Conservation (phyloP, 2,329 filamentous ascomycete genomes). For the Fusarium multiceps region DNA sequence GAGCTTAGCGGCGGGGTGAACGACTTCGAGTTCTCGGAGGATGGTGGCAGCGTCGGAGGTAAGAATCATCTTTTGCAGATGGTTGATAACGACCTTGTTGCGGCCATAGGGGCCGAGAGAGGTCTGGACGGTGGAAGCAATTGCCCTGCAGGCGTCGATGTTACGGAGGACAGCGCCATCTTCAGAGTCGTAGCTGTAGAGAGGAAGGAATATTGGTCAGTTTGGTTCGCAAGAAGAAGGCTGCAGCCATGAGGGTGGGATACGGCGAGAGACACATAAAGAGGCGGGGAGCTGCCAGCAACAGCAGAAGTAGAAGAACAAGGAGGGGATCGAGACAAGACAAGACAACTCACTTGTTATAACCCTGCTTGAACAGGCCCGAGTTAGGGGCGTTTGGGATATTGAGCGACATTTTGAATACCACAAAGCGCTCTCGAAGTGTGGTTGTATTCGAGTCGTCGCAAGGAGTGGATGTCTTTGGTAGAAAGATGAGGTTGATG, state of each 20-base stretch:
- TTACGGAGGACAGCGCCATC: conserved; percentile 98
- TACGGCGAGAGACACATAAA: conserved; percentile 31
- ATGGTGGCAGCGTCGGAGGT: conserved; percentile 98
- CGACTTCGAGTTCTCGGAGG: conserved; percentile 95
- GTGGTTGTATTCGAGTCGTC: conserved; percentile 37
- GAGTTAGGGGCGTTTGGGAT: conserved; percentile 94
- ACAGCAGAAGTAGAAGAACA: conserved; percentile 1
- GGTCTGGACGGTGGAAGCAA: conserved; percentile 95
- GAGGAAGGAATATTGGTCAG: conserved; percentile 7
- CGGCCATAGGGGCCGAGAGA: conserved; percentile 96
- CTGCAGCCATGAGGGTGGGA: conserved; percentile 7
- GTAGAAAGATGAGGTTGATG: conserved; percentile 39
- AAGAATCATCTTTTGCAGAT: conserved; percentile 99
- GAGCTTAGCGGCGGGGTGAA: conserved; percentile 96
- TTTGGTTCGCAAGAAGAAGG: not conserved
- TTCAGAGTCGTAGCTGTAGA: conserved; percentile 90
- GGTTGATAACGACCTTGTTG: conserved; percentile 99
- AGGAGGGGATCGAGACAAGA: conserved; percentile 15
- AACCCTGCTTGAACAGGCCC: conserved; percentile 94
- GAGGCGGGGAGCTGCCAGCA: conserved; percentile 45
- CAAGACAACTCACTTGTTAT: conserved; percentile 80
- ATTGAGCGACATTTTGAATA: conserved; percentile 84
- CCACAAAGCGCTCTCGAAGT: conserved; percentile 32
- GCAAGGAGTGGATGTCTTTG: conserved; percentile 27
- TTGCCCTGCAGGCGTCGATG: conserved; percentile 97